Base-by-base conservation (phyloP, 2,329 filamentous ascomycete species). In the Massarina eburnea region DNA sequence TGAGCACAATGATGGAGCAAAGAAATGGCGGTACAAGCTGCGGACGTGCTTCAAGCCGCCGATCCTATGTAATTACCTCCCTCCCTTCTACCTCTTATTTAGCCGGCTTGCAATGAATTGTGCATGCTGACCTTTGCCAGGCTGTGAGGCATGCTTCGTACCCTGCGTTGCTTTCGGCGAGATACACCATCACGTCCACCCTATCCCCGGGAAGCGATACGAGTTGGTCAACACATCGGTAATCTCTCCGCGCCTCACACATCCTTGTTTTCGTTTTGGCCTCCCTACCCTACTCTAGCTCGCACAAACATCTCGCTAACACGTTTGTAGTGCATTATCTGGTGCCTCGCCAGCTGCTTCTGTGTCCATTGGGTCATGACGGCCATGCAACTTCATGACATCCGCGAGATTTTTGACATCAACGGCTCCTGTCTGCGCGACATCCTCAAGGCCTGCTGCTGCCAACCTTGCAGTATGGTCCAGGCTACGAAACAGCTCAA, bases 111-210 rank as follows among this genome's bases (percentile, higher is more conserved):
- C 21, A 32, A 12, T 6, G 24, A 29, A 15, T 14, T 14, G 4
- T 15, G 20, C 21, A 34, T 22, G 30, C 9, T 12, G 14, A 10
- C 14, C 10, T 15, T 10, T 2, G 19, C 29, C 12, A 51, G 38
- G 40, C 15, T 34, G 22, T n/a, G 24, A 43, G 3, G 44, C 49
- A 24, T 51, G 43, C 27, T 50, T 21, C 55, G 58, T 59, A 40
- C 67, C 68, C 27, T 71, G 68, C 42, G 49, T 71, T 18, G 64
- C 62, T 3, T 70, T 70, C 52, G 68, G 68, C 32, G 70, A 64
- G 43, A 68, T 63, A n/a, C 57, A 66, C 35, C 58, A 71, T 39
- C 64, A 68, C 20, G 48, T 67, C 4, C 55, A 58, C 20, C 56
- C 36, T 51, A 68, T 18, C 57, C 62, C 44, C 56, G 71, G 55